Base-by-base conservation (phyloP, 208 protist genomes). In the Sergeia podlipaevii region DNA sequence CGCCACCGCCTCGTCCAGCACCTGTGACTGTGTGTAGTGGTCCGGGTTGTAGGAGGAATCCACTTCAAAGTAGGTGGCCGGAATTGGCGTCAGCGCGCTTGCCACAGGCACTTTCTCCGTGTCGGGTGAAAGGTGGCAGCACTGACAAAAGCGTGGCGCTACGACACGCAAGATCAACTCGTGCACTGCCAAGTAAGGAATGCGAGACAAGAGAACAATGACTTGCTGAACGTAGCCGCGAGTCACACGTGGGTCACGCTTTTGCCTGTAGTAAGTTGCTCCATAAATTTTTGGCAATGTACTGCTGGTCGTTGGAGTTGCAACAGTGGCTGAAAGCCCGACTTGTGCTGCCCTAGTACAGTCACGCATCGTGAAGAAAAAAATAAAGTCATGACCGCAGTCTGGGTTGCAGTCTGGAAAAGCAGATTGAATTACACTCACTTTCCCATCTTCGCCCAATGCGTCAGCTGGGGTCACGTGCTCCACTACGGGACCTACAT, bases 371-470 rank as follows among this genome's bases (percentile, higher is more conserved):
- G 63, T 77, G 71, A 95, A 91, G 50, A 76, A 81, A 47, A 88
- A 95, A 53, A 95, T 89, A 38, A 89, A 87, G 55, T 95, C 81
- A 63, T 91, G 80, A n/a, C n/a, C 77, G 46, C 71, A 76, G 45
- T 91, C 74, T 1, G 78, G 74, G 68, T 91, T 95, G 71, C 80
- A 88, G 60, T 95, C 87, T 11, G 87, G 87, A 54, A 95, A 95
- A 17, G 83, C 83, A 28, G 48, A 59, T 36, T 71, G 74, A 15
- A 86, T 58, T 4, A 91, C 26, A 21, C 60, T 47, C 15, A 42
- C 27, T 50, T 80, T 72, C 5, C 78, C 80, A 15, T 84, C 76
- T 17, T 76, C 65, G 21, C 49, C 80, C 23, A 95, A 55, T 21
- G 79, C 80, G 26, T 77, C 60, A 6, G 72, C 55, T 0, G 87